Evolutionary conservation across 2,329 filamentous ascomycete species (phyloP).

Genomic region (Phaeosphaeriaceae sp.): DNA sequence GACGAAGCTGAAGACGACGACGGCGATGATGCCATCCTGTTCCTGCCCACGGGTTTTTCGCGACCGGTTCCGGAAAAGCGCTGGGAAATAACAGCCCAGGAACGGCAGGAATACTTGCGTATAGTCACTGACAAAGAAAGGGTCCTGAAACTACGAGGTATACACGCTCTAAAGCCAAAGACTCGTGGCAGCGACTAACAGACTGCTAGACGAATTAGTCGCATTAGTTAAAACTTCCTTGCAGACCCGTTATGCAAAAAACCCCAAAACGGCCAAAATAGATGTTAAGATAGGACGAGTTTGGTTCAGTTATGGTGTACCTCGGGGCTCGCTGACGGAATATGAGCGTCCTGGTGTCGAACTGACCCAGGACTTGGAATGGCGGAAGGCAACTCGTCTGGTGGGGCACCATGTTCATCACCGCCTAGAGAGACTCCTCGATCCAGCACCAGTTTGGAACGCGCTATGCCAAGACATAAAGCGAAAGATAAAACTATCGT

Average conservation of each 20-base stretch:
- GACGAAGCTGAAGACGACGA: slow-evolving; percentile 34
- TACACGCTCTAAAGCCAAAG: neutral
- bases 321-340: slow-evolving; percentile 56
- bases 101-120: slow-evolving; percentile 59
- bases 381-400: slow-evolving; percentile 38
- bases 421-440: slow-evolving; percentile 36
- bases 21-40: slow-evolving; percentile 44
- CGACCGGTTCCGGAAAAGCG: slow-evolving; percentile 47
- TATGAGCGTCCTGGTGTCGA: slow-evolving; percentile 55
- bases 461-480: slow-evolving; percentile 34
- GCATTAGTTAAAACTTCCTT: too few species aligned
- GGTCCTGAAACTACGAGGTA: slow-evolving; percentile 49
- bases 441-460: slow-evolving; percentile 26
- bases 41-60: slow-evolving; percentile 58
- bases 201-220: slow-evolving; percentile 44
- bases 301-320: slow-evolving; percentile 56
- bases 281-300: too few species aligned
- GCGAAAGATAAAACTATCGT: slow-evolving; percentile 22
- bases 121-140: slow-evolving; percentile 52
- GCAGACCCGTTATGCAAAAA: too few species aligned
- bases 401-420: slow-evolving; percentile 46
- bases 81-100: slow-evolving; percentile 60
- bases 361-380: slow-evolving; percentile 48
- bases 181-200: slow-evolving; percentile 9
- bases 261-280: too few species aligned